These are phyloP conservation scores for Flaveria linearis DNA, from an alignment of 129 eudicot genomes.

Conservation along the genomic window DNA sequence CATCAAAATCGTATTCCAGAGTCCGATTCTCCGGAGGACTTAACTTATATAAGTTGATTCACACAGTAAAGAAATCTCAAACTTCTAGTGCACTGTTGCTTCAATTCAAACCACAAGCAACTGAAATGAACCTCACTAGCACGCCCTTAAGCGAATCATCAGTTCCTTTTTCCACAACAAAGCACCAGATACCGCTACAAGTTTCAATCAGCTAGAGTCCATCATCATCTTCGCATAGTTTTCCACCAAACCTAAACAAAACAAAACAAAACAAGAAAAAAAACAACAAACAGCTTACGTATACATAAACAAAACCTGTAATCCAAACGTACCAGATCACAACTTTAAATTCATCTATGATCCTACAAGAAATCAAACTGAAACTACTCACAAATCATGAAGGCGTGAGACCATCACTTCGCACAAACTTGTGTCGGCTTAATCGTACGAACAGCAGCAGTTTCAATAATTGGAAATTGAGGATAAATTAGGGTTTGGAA, in stretches of 20 bases:
- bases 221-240: neutral
- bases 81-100: slow-evolving; percentile 13
- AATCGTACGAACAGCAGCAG: slow-evolving; percentile 31
- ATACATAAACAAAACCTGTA: slow-evolving; percentile 1
- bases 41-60: neutral
- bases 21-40: neutral
- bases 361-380: neutral
- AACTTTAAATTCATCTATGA: neutral
- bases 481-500: slow-evolving; percentile 28
- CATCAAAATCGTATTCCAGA: no score
- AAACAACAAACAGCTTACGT: slow-evolving; percentile 6
- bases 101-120: slow-evolving; percentile 12
- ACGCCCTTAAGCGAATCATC: neutral
- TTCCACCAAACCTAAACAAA: slow-evolving; percentile 5
- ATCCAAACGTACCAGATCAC: neutral
- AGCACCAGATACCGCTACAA: neutral
- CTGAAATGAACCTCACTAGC: neutral
- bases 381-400: slow-evolving; percentile 27
- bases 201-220: slow-evolving; percentile 7
- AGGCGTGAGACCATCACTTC: neutral
- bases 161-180: neutral
- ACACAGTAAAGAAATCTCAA: neutral
- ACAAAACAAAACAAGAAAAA: no score
- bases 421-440: neutral
- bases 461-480: slow-evolving; percentile 32